Evolutionary conservation across 805 yeast species (phyloP).

Genomic region (Starmerella roubikii): DNA sequence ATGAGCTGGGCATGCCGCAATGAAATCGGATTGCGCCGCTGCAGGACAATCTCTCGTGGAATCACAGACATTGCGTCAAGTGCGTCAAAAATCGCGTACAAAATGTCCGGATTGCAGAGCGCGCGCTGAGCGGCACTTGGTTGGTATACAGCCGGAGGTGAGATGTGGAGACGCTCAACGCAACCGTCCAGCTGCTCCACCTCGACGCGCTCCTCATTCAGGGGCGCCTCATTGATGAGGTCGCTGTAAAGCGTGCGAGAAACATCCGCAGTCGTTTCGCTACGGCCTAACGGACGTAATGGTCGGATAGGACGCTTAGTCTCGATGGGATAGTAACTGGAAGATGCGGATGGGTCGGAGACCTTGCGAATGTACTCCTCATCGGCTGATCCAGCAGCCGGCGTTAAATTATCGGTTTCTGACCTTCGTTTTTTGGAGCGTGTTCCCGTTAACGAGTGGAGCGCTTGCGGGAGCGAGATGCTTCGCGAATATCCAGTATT

Average conservation of each 20-base stretch:
- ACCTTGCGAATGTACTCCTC: not conserved
- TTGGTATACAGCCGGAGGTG: not conserved
- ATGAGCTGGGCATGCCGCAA: conserved; percentile 54
- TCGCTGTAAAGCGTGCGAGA: not conserved
- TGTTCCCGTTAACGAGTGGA: not conserved
- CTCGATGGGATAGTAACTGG: not conserved
- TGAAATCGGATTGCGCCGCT: conserved; percentile 56
- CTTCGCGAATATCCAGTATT: conserved; percentile 5
- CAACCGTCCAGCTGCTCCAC: not conserved
- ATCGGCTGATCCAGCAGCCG: not conserved
- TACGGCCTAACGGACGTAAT: conserved; percentile 4
- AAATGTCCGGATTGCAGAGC: conserved; percentile 65
- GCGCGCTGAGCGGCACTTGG: conserved; percentile 30
- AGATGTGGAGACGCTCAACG: not conserved
- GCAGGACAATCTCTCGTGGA: conserved; percentile 50
- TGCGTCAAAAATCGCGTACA: conserved; percentile 42
- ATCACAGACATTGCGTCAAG: conserved; percentile 43
- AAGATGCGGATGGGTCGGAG: not conserved
- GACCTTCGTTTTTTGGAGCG: not conserved
- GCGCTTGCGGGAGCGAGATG: conserved; percentile 12
- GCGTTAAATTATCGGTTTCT: not conserved
- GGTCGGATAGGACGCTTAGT: not conserved
- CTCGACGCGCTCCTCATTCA: too few relatives aligned
- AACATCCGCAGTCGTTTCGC: conserved; percentile 6
- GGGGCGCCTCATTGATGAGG: too few relatives aligned